Conservation (phyloP, 2,329 filamentous ascomycete genomes). For the Pestalotiopsis sp. region DNA sequence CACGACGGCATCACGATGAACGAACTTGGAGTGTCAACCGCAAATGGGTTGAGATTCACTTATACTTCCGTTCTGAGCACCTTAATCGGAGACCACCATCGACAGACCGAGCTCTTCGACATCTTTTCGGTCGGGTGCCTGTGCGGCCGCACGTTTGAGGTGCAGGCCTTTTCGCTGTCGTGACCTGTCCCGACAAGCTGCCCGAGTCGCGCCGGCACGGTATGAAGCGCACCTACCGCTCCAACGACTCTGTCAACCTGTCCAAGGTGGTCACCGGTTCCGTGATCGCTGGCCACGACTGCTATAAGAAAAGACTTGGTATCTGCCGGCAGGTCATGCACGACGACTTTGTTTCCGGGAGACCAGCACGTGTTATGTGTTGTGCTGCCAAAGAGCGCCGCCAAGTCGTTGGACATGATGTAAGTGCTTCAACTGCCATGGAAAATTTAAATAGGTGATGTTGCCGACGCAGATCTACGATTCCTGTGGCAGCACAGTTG, state of each 20-base stretch:
- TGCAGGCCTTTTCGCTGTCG: slow-evolving; percentile 18
- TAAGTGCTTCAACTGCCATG: background rate
- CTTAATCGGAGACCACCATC: background rate
- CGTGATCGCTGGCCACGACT: slow-evolving; percentile 3
- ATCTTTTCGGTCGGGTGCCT: slow-evolving; percentile 15
- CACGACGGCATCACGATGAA: background rate
- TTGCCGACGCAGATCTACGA: background rate
- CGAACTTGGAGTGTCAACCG: background rate
- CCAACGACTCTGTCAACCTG: slow-evolving; percentile 14
- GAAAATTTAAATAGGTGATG: background rate
- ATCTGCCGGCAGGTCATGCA: background rate
- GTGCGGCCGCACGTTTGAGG: slow-evolving; percentile 9
- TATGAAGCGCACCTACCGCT: slow-evolving; percentile 17
- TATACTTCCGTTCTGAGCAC: background rate
- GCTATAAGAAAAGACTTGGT: background rate
- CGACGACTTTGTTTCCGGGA: background rate
- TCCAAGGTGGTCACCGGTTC: background rate
- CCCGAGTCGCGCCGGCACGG: slow-evolving; percentile 13
- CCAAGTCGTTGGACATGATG: background rate
- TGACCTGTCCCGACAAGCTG: slow-evolving; percentile 12
- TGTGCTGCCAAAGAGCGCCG: background rate
- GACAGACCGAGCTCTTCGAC: slow-evolving; percentile 15
- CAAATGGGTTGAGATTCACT: background rate
- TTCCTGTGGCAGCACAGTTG: background rate
- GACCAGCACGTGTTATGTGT: background rate